Evolutionary conservation across 192 early-diverging fungal species (phyloP).

Genomic region (Gonapodya prolifera): DNA sequence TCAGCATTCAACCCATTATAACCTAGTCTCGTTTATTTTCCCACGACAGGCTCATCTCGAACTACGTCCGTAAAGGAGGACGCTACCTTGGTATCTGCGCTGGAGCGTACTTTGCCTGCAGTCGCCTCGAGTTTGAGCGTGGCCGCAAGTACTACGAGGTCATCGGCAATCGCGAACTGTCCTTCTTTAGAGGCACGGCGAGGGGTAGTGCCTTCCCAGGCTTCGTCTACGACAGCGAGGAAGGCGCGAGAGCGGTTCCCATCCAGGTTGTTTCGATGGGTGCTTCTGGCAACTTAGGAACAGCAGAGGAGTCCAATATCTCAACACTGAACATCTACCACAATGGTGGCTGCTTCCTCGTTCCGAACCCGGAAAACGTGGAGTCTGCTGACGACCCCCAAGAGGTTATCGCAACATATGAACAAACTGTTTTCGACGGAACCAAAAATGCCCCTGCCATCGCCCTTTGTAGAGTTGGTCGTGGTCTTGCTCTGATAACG

Average conservation of each 20-base stretch:
- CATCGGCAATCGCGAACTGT: constrained; percentile 57
- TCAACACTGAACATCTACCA: background rate
- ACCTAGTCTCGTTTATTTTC: background rate
- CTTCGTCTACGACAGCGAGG: constrained; percentile 75
- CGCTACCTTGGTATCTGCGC: constrained; percentile 82
- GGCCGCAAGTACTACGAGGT: constrained; percentile 47
- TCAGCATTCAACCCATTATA: background rate
- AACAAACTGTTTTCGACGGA: background rate
- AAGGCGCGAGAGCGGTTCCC: constrained; percentile 50
- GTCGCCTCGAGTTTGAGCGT: constrained; percentile 63
- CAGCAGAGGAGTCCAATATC: background rate
- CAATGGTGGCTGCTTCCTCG: constrained; percentile 1
- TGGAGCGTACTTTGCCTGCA: constrained; percentile 71
- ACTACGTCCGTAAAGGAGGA: constrained; percentile 64
- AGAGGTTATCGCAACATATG: background rate
- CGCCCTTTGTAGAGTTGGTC: background rate
- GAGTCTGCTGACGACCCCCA: background rate
- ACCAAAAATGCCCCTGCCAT: background rate
- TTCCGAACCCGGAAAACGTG: background rate
- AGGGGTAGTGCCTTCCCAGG: constrained; percentile 63
- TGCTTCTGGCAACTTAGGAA: background rate
- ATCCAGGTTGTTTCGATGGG: constrained; percentile 17
- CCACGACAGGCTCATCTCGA: constrained; percentile 27
- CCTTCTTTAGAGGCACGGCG: constrained; percentile 53
- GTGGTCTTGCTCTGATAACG: constrained; percentile 50